Conservation (phyloP, 495 filamentous ascomycete species). For the Parathielavia hyrcaniae region DNA sequence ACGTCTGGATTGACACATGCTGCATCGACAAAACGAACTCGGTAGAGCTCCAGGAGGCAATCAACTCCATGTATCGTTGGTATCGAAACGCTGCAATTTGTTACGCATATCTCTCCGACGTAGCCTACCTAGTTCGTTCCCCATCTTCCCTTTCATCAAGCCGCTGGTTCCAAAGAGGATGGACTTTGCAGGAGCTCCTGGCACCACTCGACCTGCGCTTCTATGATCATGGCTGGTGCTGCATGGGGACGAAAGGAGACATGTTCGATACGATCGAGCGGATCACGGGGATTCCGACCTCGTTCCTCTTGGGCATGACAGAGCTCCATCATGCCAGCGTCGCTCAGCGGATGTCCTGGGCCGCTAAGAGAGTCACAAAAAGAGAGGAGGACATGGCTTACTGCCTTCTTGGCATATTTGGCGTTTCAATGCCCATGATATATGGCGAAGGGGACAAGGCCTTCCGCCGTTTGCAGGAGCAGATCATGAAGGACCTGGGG, state of each 20-base stretch:
- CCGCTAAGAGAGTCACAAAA: constrained; percentile 25
- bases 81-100: constrained; percentile 30
- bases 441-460: constrained; percentile 36
- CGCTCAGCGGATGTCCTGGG: constrained; percentile 38
- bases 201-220: constrained; percentile 30
- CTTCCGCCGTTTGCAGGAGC: constrained; percentile 30
- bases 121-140: neutral
- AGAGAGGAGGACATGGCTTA: constrained; percentile 35
- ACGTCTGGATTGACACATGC: constrained; percentile 34
- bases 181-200: constrained; percentile 42
- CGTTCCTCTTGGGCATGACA: neutral
- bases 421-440: constrained; percentile 34
- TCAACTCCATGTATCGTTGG: constrained; percentile 42
- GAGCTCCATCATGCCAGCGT: constrained; percentile 15
- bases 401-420: constrained; percentile 35
- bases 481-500: constrained; percentile 27
- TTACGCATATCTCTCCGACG: constrained; percentile 32
- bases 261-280: constrained; percentile 7
- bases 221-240: constrained; percentile 28
- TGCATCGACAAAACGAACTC: constrained; percentile 34
- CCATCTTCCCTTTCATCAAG: neutral
- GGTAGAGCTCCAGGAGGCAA: constrained; percentile 32
- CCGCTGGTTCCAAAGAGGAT: constrained; percentile 40
- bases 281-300: constrained; percentile 28
- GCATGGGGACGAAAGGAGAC: constrained; percentile 23